A percentile compares a stretch with the other conserved stretches of the same genome.
Conservation (phyloP, 2,329 filamentous ascomycete species). For the Aspergillus neoniger region DNA sequence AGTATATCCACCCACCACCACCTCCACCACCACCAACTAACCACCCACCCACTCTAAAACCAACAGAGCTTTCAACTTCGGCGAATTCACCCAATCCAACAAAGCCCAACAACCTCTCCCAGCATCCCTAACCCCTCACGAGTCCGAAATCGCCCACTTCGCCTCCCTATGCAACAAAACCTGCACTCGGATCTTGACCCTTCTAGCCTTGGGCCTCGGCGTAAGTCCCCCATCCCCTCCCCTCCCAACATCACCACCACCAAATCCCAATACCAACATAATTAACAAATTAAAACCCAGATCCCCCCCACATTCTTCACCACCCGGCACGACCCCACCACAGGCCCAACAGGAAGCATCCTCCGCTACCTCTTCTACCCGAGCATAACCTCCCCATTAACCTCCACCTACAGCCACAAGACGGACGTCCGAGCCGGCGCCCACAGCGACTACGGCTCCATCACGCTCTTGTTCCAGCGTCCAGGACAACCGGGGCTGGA, state of each 20-base stretch:
- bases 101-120: constrained; percentile 79
- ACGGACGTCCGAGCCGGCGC: constrained; percentile 82
- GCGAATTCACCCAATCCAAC: constrained; percentile 65
- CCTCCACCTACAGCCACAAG: constrained; percentile 47
- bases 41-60: constrained; percentile 2
- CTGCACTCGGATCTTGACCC: constrained; percentile 69
- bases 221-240: constrained; percentile 49
- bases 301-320: constrained; percentile 60
- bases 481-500: constrained; percentile 84
- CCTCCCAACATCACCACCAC: too few species aligned
- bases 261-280: neutral
- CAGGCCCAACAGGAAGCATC: constrained; percentile 58
- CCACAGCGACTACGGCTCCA: constrained; percentile 79
- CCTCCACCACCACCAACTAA: neutral
- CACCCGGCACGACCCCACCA: constrained; percentile 57
- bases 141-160: constrained; percentile 67
- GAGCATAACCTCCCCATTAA: constrained; percentile 50
- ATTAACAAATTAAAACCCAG: too few species aligned
- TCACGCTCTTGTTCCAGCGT: constrained; percentile 79
- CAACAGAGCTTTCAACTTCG: constrained; percentile 85
- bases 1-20: constrained; percentile 55
- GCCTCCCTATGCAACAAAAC: constrained; percentile 69
- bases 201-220: constrained; percentile 76
- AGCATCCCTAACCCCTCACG: constrained; percentile 59
- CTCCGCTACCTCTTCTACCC: constrained; percentile 76